phyloP scores from a whole-genome alignment of 2,329 filamentous ascomycete genomes.

The Trichophyton rubrum region DNA sequence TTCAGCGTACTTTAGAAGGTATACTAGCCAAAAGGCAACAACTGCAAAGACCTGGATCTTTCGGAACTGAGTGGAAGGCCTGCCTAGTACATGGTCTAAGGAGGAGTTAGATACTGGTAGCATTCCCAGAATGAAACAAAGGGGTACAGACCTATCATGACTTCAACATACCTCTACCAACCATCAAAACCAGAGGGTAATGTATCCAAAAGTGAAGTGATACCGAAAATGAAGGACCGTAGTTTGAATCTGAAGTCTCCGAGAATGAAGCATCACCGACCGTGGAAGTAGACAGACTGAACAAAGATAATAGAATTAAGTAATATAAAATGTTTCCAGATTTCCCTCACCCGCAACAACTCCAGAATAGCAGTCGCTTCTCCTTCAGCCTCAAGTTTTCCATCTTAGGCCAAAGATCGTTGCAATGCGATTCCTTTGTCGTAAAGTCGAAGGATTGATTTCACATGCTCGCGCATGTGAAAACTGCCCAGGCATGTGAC shows the following conservation, averaged over 20 bases:
- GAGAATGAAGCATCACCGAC: background rate
- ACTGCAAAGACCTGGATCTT: conserved; percentile 88
- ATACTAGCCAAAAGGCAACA: conserved; percentile 79
- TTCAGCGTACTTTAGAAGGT: conserved; percentile 55
- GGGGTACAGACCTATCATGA: background rate
- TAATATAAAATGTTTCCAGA: background rate
- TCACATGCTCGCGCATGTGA: conserved; percentile 4
- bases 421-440: background rate
- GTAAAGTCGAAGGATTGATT: background rate
- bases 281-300: background rate
- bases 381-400: background rate
- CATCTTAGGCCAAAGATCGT: background rate
- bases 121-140: background rate
- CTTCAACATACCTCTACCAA: background rate
- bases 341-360: background rate
- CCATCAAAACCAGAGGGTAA: background rate
- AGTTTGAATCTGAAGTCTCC: background rate
- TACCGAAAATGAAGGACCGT: background rate
- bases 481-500: background rate
- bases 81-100: conserved; percentile 76
- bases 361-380: background rate
- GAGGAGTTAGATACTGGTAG: background rate
- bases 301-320: background rate
- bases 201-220: background rate
- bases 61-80: conserved; percentile 80